These are phyloP conservation scores for Ammopiptanthus mongolicus DNA, from an alignment of 306 rosid species.

Conservation along the genomic window DNA sequence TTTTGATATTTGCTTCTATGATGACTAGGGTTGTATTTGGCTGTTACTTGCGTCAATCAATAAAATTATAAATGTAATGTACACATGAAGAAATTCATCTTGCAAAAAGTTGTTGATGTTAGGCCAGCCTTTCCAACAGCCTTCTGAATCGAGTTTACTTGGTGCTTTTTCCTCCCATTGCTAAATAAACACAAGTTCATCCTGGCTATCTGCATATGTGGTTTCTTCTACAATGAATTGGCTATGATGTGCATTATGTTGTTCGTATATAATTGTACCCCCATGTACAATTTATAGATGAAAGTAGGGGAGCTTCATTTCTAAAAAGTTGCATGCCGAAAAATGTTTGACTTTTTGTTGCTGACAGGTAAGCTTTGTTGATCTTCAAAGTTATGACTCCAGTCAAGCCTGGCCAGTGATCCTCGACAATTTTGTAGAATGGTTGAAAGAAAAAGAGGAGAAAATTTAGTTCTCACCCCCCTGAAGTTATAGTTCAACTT, in stretches of 20 bases:
- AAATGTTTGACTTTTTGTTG: not conserved
- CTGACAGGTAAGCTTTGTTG: constrained; percentile 53
- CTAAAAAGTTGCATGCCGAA: not conserved
- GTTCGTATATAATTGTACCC: not conserved
- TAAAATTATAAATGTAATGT: not conserved
- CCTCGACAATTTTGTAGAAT: constrained; percentile 64
- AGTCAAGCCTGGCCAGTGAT: constrained; percentile 68
- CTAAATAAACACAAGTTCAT: not conserved
- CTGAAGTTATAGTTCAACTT: constrained; percentile 9
- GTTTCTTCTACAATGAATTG: not conserved
- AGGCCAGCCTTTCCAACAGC: not conserved
- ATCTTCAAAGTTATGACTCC: constrained; percentile 49
- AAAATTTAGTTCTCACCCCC: constrained; percentile 14
- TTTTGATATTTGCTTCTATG: not conserved
- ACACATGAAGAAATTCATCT: not conserved
- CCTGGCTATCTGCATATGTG: not conserved
- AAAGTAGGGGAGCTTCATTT: constrained; percentile 11
- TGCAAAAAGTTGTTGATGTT: not conserved
- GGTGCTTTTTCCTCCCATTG: not conserved
- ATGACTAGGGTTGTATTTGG: not conserved
- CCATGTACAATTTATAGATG: constrained; percentile 7
- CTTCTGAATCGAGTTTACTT: not conserved
- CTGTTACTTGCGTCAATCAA: not conserved
- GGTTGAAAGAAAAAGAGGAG: constrained; percentile 44
- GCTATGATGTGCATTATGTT: not conserved